Percentiles rank a stretch among this genome's conserved stretches.
phyloP scores from a whole-genome alignment of 441 rosid genomes.

The Pelargonium australe region DNA sequence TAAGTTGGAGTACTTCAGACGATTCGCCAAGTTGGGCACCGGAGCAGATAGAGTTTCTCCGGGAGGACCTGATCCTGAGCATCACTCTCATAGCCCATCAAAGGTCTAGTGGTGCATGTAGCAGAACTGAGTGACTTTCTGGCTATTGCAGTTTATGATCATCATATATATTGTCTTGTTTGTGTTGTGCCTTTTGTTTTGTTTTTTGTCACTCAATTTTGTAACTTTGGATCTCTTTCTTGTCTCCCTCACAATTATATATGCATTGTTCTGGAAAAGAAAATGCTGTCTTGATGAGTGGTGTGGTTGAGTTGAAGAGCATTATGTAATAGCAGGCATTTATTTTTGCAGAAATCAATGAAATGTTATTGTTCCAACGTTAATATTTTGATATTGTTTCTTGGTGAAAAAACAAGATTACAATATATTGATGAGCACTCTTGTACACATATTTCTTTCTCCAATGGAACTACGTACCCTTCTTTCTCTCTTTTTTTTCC shows the following conservation, averaged over 20 bases:
- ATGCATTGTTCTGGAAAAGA: too few relatives aligned
- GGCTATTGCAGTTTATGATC: background rate
- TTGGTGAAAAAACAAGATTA: too few relatives aligned
- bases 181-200: background rate
- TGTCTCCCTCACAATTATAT: too few relatives aligned
- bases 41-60: slow-evolving; percentile 20
- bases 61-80: slow-evolving; percentile 35
- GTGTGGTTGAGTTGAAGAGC: background rate
- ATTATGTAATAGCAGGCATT: background rate
- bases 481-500: too few relatives aligned
- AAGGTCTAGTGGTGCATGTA: background rate
- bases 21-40: slow-evolving; percentile 13
- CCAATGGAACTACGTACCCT: too few relatives aligned
- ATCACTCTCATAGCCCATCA: slow-evolving; percentile 21
- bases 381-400: too few relatives aligned
- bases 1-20: slow-evolving; percentile 11
- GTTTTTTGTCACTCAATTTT: background rate
- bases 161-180: background rate
- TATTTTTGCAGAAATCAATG: background rate
- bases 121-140: too few relatives aligned
- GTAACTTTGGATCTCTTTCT: too few relatives aligned
- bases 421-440: too few relatives aligned
- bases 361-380: too few relatives aligned
- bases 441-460: too few relatives aligned
- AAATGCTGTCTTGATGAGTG: background rate